phyloP scores from a whole-genome alignment of 768 basidiomycete species.

The Macrolepiota fuliginosa region DNA sequence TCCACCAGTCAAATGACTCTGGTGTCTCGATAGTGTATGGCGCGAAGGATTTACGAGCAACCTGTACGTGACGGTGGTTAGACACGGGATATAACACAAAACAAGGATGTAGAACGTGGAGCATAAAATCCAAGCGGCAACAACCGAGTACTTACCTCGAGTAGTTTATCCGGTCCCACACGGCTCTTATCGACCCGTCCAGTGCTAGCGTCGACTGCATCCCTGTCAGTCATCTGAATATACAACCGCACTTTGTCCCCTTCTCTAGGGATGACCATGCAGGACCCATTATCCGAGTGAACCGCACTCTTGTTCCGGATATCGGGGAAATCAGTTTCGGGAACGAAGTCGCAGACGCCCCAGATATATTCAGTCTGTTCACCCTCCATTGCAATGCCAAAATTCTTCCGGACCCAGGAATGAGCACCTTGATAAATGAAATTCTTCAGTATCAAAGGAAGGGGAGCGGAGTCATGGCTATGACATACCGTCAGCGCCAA shows the following conservation, averaged over 20 bases:
- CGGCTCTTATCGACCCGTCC: slow-evolving; percentile 54
- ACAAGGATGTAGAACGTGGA: neutral
- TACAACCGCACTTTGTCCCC: slow-evolving; percentile 68
- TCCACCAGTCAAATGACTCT: slow-evolving; percentile 66
- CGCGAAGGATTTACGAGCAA: slow-evolving; percentile 50
- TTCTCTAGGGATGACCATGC: slow-evolving; percentile 76
- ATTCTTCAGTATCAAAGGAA: neutral
- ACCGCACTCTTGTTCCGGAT: slow-evolving; percentile 62
- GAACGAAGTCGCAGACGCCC: slow-evolving; percentile 76
- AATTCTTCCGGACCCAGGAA: slow-evolving; percentile 74
- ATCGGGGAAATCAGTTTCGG: slow-evolving; percentile 77
- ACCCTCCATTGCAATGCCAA: slow-evolving; percentile 72
- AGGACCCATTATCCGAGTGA: slow-evolving; percentile 68
- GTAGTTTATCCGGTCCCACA: slow-evolving; percentile 46
- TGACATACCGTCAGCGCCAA: slow-evolving; percentile 68
- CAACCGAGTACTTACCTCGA: slow-evolving; percentile 39
- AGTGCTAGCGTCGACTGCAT: slow-evolving; percentile 39
- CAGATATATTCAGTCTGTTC: slow-evolving; percentile 78
- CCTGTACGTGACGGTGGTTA: slow-evolving; percentile 28
- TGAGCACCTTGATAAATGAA: slow-evolving; percentile 56
- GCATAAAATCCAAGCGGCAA: neutral
- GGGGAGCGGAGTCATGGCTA: neutral
- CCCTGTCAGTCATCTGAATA: slow-evolving; percentile 57
- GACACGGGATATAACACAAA: neutral
- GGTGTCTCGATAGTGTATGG: slow-evolving; percentile 54